Evolutionary conservation across 139 green algal species (phyloP).

Genomic region (Bryopsis sp.): DNA sequence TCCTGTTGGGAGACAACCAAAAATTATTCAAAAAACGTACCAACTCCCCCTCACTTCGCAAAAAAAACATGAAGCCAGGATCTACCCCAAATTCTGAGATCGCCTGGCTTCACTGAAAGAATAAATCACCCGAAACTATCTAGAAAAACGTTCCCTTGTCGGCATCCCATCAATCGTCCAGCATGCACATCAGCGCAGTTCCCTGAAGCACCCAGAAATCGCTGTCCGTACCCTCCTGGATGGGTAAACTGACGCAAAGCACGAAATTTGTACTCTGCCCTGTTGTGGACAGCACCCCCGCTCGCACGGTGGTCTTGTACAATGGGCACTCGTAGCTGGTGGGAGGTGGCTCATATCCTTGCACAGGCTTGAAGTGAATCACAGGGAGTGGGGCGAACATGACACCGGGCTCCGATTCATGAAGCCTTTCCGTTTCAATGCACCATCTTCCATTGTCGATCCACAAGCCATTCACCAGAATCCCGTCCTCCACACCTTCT

Average conservation of each 20-base stretch:
- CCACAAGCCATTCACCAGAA: slow-evolving; percentile 64
- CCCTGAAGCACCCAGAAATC: slow-evolving; percentile 74
- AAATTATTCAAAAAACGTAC: too few species aligned
- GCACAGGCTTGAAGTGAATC: slow-evolving; percentile 51
- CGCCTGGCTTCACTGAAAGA: too few species aligned
- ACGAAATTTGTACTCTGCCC: slow-evolving; percentile 78
- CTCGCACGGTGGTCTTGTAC: slow-evolving; percentile 73
- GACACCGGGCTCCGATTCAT: slow-evolving; percentile 49
- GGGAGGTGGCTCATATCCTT: slow-evolving; percentile 31
- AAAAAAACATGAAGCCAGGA: too few species aligned
- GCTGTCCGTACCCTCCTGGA: slow-evolving; percentile 33
- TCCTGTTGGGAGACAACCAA: too few species aligned
- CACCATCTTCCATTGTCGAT: slow-evolving; percentile 67
- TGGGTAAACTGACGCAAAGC: slow-evolving; percentile 52
- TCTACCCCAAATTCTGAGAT: too few species aligned
- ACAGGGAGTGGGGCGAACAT: slow-evolving; percentile 69
- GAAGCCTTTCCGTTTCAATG: slow-evolving; percentile 25
- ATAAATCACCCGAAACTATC: too few species aligned
- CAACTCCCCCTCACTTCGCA: too few species aligned
- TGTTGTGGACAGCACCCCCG: slow-evolving; percentile 68
- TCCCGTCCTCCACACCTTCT: slow-evolving; percentile 46
- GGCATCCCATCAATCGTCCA: slow-evolving; percentile 49
- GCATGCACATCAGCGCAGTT: slow-evolving; percentile 59
- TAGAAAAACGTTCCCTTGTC: too few species aligned
- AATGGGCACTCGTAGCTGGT: slow-evolving; percentile 64